phyloP scores from a whole-genome alignment of 2,329 filamentous ascomycete genomes.

The Fusarium sp. region DNA sequence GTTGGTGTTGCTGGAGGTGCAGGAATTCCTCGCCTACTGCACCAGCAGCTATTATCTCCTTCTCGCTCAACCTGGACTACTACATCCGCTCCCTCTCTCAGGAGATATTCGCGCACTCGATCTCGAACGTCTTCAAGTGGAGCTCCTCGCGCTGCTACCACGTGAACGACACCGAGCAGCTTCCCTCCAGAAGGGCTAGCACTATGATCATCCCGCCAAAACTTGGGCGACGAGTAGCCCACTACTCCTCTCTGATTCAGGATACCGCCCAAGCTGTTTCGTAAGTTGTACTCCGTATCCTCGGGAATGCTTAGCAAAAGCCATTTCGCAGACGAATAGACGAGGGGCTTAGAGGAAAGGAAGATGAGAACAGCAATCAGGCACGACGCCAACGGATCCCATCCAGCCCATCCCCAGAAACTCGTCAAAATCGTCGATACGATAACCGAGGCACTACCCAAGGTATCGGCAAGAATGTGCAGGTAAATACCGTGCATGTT shows the following conservation, averaged over 20 bases:
- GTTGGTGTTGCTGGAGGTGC: constrained; percentile 51
- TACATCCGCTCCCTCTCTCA: constrained; percentile 81
- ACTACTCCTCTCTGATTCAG: constrained; percentile 86
- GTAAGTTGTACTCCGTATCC: constrained; percentile 87
- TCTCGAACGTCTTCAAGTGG: constrained; percentile 88
- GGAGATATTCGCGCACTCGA: constrained; percentile 80
- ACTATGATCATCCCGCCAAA: constrained; percentile 87
- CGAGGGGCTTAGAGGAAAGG: constrained; percentile 89
- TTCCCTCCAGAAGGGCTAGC: constrained; percentile 62
- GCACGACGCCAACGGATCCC: constrained; percentile 94
- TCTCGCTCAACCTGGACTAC: constrained; percentile 92
- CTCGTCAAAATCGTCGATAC: constrained; percentile 91
- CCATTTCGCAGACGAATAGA: constrained; percentile 85
- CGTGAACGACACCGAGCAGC: constrained; percentile 87
- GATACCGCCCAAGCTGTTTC: constrained; percentile 88
- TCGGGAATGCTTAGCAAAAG: constrained; percentile 88
- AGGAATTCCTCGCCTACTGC: constrained; percentile 55
- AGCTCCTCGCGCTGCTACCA: constrained; percentile 80
- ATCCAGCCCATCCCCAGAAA: constrained; percentile 90
- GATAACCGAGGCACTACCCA: constrained; percentile 95
- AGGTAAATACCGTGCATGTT: constrained; percentile 99
- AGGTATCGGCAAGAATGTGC: constrained; percentile 93
- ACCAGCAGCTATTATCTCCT: constrained; percentile 78
- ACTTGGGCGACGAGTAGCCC: constrained; percentile 88
- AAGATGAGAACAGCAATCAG: constrained; percentile 95